Evolutionary conservation across 306 rosid species (phyloP), one percentile per base, ranked within the genome.

Genomic region (Quercus agrifolia): DNA sequence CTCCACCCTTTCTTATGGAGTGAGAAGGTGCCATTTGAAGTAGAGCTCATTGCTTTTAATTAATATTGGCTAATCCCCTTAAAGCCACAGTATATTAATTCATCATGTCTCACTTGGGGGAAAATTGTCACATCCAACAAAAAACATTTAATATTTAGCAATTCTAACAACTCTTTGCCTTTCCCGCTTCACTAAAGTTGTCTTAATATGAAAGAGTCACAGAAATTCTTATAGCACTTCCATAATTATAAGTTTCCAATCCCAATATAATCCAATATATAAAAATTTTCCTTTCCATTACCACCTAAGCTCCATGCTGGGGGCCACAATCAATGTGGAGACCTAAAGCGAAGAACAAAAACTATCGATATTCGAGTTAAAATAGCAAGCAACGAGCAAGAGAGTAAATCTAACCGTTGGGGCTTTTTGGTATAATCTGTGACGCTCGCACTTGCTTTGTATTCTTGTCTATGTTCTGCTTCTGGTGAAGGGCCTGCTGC

Each of bases 401-500:
- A 87, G 61, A 52, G 76, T 58, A 84, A 27, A 69, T 80, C 82
- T 83, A 73, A 90, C 92, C 79, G 55, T 81, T 77, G 56, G 83
- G 76, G 86, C 20, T 69, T 82, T 86, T 91, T 25, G 83, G 78
- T 70, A 86, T 93, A 56, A 72, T 20, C 38, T 72, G 80, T 15
- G 92, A 81, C 5, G 79, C 74, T 25, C 82, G 87, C 6, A 74
- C 74, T 57, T 68, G 76, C 78, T 83, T 84, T 2, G 79, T 56
- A 35, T 62, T 84, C 83, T 90, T 92, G 69, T 86, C 93, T 66
- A 46, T 77, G 57, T 80, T 86, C 21, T 18, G 80, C 57, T 85
- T 79, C 80, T 71, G 79, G 19, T 71, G 73, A 68, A 80, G 74
- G 25, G 71, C 85, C 59, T 30, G 75, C 51, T 90, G 89, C 23